Conservation (phyloP, 2,329 filamentous ascomycete genomes). For the Colletotrichum destructivum region DNA sequence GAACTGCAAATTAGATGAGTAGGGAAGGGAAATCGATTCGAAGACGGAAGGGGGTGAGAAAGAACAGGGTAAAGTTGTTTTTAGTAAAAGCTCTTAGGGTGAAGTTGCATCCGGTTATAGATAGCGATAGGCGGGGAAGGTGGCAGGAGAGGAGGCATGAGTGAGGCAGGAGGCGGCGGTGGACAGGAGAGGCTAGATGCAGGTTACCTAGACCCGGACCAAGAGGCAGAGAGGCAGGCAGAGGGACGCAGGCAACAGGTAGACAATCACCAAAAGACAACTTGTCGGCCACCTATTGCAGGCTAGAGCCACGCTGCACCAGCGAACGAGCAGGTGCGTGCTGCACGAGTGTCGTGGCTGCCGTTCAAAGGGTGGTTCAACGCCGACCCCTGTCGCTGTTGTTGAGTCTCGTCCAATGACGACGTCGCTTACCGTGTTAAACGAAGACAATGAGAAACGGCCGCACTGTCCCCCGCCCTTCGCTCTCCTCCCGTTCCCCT, state of each 20-base stretch:
- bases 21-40: not conserved
- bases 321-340: slow-evolving; percentile 42
- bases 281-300: slow-evolving; percentile 22
- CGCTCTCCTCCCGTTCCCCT: slow-evolving; percentile 27
- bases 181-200: slow-evolving; percentile 10
- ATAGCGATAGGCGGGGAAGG: slow-evolving; percentile 35
- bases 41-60: slow-evolving; percentile 9
- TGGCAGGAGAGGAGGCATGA: not conserved
- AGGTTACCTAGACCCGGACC: not conserved
- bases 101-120: slow-evolving; percentile 37
- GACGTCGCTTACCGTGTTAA: slow-evolving; percentile 39
- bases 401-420: slow-evolving; percentile 26
- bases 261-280: not conserved
- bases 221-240: not conserved
- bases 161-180: not conserved
- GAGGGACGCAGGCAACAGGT: not conserved
- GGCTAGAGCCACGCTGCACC: slow-evolving; percentile 39
- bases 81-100: slow-evolving; percentile 12
- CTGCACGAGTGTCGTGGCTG: slow-evolving; percentile 66
- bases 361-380: slow-evolving; percentile 57
- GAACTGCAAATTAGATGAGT: slow-evolving; percentile 17
- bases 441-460: not conserved
- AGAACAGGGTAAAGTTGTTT: slow-evolving; percentile 15
- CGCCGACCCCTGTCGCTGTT: slow-evolving; percentile 36
- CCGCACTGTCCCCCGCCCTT: slow-evolving; percentile 28